Conservation (phyloP, 192 early-diverging fungal species). For the Geranomyces variabilis region DNA sequence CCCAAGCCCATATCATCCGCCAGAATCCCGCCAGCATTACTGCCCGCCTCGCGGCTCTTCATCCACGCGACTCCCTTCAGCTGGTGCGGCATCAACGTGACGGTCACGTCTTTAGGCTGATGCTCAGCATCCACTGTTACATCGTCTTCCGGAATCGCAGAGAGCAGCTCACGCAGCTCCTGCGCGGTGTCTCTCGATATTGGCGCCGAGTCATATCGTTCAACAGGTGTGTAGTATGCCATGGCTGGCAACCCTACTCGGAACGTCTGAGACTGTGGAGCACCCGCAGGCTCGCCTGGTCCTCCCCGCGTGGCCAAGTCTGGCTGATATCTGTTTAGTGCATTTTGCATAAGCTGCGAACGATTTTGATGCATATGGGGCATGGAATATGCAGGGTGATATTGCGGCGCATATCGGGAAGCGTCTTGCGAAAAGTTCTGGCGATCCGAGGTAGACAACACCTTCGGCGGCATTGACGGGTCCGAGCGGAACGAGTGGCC, state of each 20-base stretch:
- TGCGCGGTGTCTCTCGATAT: conserved; percentile 14
- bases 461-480: not conserved
- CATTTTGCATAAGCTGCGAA: not conserved
- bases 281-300: not conserved
- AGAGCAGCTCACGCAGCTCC: conserved; percentile 26
- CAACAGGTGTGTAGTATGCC: not conserved
- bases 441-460: not conserved
- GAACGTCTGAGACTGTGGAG: not conserved
- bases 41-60: conserved; percentile 44
- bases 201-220: not conserved
- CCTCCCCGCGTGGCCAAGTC: not conserved
- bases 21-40: conserved; percentile 40
- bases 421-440: not conserved
- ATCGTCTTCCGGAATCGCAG: conserved; percentile 25
- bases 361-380: not conserved
- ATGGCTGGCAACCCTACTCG: not conserved
- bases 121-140: not conserved
- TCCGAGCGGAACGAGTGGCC: no score
- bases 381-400: not conserved
- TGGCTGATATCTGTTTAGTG: not conserved
- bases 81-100: conserved; percentile 34
- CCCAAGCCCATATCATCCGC: conserved; percentile 27
- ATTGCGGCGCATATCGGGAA: not conserved
- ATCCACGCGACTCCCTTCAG: conserved; percentile 48
- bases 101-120: conserved; percentile 24